These are phyloP conservation scores for Cryptococcus jaspeensis DNA, from an alignment of 1,284 basidiomycete species.

Conservation along the genomic window DNA sequence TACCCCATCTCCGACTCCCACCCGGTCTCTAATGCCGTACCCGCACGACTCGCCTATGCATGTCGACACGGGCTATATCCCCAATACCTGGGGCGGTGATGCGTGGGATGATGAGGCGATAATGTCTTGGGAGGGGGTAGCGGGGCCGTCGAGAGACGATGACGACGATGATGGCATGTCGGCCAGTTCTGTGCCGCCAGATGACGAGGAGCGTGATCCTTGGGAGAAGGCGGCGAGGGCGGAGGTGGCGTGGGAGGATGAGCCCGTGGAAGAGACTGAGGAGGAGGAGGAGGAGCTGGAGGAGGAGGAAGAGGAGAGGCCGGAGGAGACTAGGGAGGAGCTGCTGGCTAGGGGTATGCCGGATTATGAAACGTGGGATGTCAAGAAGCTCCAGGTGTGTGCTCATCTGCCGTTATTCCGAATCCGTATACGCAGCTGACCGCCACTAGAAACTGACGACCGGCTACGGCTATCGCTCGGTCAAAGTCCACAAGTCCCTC, in stretches of 20 bases:
- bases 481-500: constrained; percentile 27
- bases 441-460: constrained; percentile 12
- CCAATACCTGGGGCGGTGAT: neutral
- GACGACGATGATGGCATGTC: neutral
- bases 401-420: neutral
- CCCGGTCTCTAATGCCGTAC: neutral
- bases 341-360: constrained; percentile 37
- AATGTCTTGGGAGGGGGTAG: constrained; percentile 23
- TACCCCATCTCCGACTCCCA: constrained; percentile 1
- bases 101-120: constrained; percentile 34
- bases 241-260: neutral
- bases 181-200: neutral
- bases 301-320: neutral
- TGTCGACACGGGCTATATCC: neutral
- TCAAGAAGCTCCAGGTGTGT: constrained; percentile 41
- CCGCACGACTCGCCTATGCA: neutral
- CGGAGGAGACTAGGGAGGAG: constrained; percentile 12
- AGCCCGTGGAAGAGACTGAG: neutral
- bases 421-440: neutral
- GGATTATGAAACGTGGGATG: constrained; percentile 38
- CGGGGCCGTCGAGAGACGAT: neutral
- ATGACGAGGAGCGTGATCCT: too few relatives aligned
- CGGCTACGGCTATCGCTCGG: constrained; percentile 38
- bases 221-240: too few relatives aligned
- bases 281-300: constrained; percentile 3